Conservation (phyloP, 1,284 basidiomycete species). For the Phylloporus sp. region DNA sequence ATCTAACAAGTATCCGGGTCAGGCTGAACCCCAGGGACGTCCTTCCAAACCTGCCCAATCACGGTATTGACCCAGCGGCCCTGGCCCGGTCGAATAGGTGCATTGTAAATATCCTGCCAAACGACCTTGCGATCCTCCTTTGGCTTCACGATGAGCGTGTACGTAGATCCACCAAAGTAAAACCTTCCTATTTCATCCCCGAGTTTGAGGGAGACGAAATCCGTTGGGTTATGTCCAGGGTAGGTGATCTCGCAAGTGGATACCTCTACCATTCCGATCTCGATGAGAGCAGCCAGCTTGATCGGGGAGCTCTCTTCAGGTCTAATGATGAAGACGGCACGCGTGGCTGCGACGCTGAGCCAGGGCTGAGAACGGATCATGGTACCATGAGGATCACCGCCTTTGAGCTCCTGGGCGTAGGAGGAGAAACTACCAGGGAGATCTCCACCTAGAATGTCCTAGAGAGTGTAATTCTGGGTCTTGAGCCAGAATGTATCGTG, state of each 20-base stretch:
- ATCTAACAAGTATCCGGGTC: no score
- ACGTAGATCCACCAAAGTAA: slow-evolving; percentile 59
- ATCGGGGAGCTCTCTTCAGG: no score
- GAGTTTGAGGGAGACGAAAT: no score
- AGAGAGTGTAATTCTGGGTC: slow-evolving; percentile 51
- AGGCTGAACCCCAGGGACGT: no score
- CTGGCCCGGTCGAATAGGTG: no score
- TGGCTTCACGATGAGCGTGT: slow-evolving; percentile 35
- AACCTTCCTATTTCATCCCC: slow-evolving; percentile 59
- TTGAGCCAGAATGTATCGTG: slow-evolving; percentile 58
- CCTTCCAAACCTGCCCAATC: background rate
- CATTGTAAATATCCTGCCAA: background rate
- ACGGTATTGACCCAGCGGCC: background rate
- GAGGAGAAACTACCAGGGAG: no score
- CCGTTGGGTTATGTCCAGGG: background rate
- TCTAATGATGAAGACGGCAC: slow-evolving; percentile 59
- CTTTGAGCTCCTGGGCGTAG: background rate
- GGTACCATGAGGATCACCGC: slow-evolving; percentile 34
- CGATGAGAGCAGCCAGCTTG: slow-evolving; percentile 57
- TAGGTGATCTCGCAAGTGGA: slow-evolving; percentile 51
- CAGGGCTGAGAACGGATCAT: slow-evolving; percentile 47
- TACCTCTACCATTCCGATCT: slow-evolving; percentile 64
- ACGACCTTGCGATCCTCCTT: no score
- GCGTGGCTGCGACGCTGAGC: slow-evolving; percentile 44
- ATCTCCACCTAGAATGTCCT: slow-evolving; percentile 50